Conservation (phyloP, 2,329 filamentous ascomycete genomes). For the Emergomyces orientalis region DNA sequence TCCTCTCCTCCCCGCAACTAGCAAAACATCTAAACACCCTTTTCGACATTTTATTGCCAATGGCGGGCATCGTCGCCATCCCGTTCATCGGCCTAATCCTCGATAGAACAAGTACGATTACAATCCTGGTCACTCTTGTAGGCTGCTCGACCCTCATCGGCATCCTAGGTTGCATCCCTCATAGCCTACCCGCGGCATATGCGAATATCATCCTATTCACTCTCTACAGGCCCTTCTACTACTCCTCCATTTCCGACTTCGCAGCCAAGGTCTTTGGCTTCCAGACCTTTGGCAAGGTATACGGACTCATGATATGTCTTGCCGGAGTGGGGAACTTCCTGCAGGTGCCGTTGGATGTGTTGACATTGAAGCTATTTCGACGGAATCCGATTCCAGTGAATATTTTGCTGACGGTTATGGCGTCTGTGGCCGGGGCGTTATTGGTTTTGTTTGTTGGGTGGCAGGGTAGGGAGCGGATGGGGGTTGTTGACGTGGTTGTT, state of each 20-base stretch:
- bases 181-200: slow-evolving; percentile 58
- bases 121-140: slow-evolving; percentile 62
- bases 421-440: slow-evolving; percentile 53
- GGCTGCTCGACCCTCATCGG: slow-evolving; percentile 64
- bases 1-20: slow-evolving; percentile 53
- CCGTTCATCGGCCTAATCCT: slow-evolving; percentile 77
- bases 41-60: slow-evolving; percentile 72
- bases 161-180: slow-evolving; percentile 63
- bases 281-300: slow-evolving; percentile 81
- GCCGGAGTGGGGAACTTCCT: slow-evolving; percentile 75
- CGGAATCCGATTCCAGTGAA: slow-evolving; percentile 74
- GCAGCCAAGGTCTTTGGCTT: slow-evolving; percentile 88
- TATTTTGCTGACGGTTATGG: slow-evolving; percentile 52
- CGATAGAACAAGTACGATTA: slow-evolving; percentile 64
- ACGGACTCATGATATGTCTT: slow-evolving; percentile 79
- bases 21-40: slow-evolving; percentile 68
- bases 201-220: slow-evolving; percentile 75
- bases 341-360: slow-evolving; percentile 67
- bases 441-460: slow-evolving; percentile 58
- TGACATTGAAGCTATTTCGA: slow-evolving; percentile 62
- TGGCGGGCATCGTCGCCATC: slow-evolving; percentile 70
- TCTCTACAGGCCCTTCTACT: slow-evolving; percentile 79
- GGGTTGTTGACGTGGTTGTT: slow-evolving; percentile 5
- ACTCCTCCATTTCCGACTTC: slow-evolving; percentile 84
- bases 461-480: slow-evolving; percentile 25